Conservation (phyloP, 2,329 filamentous ascomycete genomes). For the Metarhizium album region DNA sequence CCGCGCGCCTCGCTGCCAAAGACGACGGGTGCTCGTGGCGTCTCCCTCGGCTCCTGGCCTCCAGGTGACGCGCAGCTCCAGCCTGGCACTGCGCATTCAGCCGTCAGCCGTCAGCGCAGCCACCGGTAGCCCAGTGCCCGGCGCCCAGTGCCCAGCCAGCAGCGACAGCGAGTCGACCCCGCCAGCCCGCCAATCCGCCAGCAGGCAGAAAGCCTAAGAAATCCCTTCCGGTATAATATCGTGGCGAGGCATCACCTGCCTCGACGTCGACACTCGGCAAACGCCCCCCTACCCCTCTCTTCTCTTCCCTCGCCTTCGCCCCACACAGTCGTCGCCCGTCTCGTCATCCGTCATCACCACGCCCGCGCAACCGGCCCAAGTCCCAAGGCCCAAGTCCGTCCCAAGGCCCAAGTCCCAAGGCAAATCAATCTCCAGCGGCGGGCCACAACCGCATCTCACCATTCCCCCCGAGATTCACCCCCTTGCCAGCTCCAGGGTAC, state of each 20-base stretch:
- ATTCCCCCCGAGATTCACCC: background rate
- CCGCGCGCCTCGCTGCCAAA: too few species aligned
- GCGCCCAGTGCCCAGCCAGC: too few species aligned
- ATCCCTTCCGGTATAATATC: slow-evolving; percentile 25
- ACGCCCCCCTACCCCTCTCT: too few species aligned
- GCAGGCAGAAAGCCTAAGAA: slow-evolving; percentile 16
- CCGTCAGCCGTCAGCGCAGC: background rate
- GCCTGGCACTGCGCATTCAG: background rate
- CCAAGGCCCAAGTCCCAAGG: too few species aligned
- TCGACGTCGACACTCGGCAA: slow-evolving; percentile 4
- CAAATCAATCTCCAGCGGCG: too few species aligned
- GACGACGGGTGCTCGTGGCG: too few species aligned
- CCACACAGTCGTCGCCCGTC: background rate
- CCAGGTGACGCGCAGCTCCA: background rate
- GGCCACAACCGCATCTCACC: background rate
- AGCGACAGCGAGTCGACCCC: too few species aligned
- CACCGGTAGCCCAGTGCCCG: too few species aligned
- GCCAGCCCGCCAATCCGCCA: slow-evolving; percentile 2
- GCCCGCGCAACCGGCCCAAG: too few species aligned
- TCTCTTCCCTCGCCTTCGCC: too few species aligned
- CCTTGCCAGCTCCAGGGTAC: background rate
- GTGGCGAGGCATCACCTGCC: slow-evolving; percentile 14
- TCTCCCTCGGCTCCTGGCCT: too few species aligned
- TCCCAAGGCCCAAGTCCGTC: too few species aligned
- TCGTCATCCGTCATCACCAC: slow-evolving; percentile 2